Evolutionary conservation across 179 eudicot genomes (phyloP).

Genomic region (Silene noctiflora): DNA sequence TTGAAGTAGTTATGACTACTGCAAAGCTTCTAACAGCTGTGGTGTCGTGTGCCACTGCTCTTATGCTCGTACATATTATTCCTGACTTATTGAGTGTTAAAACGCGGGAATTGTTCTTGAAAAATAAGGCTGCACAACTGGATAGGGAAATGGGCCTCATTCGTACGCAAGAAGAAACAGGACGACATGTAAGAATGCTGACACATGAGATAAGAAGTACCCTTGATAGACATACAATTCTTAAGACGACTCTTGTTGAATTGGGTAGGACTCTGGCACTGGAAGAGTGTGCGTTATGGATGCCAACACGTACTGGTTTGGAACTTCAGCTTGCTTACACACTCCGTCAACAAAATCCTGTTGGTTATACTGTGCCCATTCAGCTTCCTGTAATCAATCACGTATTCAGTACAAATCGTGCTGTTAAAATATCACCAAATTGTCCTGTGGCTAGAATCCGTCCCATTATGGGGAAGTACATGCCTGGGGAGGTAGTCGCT

Average conservation of each 20-base stretch:
- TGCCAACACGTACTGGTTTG: constrained; percentile 86
- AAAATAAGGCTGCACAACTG: constrained; percentile 92
- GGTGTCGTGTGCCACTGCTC: constrained; percentile 90
- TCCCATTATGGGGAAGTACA: constrained; percentile 54
- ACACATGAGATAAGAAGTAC: constrained; percentile 98
- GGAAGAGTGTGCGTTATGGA: constrained; percentile 98
- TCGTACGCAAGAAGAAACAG: constrained; percentile 95
- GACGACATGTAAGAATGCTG: constrained; percentile 91
- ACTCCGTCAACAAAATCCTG: constrained; percentile 80
- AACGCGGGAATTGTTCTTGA: constrained; percentile 91
- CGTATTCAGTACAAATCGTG: constrained; percentile 70
- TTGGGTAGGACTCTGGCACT: constrained; percentile 81
- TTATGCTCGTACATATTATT: constrained; percentile 94
- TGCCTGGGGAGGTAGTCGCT: constrained; percentile 95
- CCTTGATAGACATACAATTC: constrained; percentile 87
- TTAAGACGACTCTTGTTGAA: constrained; percentile 90
- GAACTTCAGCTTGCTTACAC: constrained; percentile 92
- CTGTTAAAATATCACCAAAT: constrained; percentile 71
- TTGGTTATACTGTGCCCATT: constrained; percentile 81
- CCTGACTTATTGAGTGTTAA: constrained; percentile 91
- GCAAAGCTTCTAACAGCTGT: constrained; percentile 75
- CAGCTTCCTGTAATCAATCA: constrained; percentile 81
- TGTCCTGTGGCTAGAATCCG: constrained; percentile 80
- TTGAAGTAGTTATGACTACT: constrained; percentile 76
- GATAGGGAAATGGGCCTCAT: constrained; percentile 96